A percentile compares a stretch with the other conserved stretches of the same genome.
Evolutionary conservation across 306 rosid genomes (phyloP).

Genomic region (Elaeagnus macrophylla): DNA sequence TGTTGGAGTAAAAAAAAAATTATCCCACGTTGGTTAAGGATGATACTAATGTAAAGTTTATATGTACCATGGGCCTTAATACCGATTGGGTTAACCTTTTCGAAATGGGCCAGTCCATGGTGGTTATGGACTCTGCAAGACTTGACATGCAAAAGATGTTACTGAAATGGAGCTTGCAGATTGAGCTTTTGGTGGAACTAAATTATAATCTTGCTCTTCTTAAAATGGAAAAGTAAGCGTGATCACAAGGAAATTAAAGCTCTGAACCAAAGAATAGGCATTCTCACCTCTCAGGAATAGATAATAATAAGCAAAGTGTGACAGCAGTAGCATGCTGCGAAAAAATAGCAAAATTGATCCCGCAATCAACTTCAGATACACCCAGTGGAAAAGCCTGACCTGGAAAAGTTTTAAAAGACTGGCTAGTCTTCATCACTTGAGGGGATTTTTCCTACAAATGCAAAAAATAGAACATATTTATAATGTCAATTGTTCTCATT

Average conservation of each 20-base stretch:
- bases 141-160: too few relatives aligned
- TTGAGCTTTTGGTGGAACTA: too few relatives aligned
- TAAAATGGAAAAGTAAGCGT: background rate
- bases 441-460: slow-evolving; percentile 53
- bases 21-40: too few relatives aligned
- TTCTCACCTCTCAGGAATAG: slow-evolving; percentile 48
- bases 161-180: too few relatives aligned
- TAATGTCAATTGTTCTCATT: slow-evolving; percentile 6
- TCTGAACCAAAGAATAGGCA: slow-evolving; percentile 12
- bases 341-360: slow-evolving; percentile 82
- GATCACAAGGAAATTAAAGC: slow-evolving; percentile 2
- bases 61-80: too few relatives aligned
- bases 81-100: too few relatives aligned
- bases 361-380: slow-evolving; percentile 62
- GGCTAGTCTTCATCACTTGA: slow-evolving; percentile 30
- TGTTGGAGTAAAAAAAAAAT: too few relatives aligned
- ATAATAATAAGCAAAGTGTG: slow-evolving; percentile 48
- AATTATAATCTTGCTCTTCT: background rate
- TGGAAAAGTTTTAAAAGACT: slow-evolving; percentile 42
- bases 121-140: too few relatives aligned
- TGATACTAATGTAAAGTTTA: too few relatives aligned
- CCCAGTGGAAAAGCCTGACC: slow-evolving; percentile 89
- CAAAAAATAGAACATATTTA: slow-evolving; percentile 16
- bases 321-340: slow-evolving; percentile 85
- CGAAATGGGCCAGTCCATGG: too few relatives aligned